phyloP scores from a whole-genome alignment of 495 filamentous ascomycete genomes.

The Pyronema domesticum region DNA sequence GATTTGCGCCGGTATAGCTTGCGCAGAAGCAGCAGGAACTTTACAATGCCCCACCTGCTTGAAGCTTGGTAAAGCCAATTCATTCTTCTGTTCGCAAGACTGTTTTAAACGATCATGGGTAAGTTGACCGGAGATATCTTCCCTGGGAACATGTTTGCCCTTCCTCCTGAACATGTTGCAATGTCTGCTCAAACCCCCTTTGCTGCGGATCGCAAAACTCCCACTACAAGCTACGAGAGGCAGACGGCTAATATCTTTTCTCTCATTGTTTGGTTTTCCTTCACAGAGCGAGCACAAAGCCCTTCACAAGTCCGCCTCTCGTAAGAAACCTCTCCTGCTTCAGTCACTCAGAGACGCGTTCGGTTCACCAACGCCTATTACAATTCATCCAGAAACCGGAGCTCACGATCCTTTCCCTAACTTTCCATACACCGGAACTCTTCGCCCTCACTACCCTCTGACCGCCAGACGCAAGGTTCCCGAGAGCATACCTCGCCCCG shows the following conservation, averaged over 20 bases:
- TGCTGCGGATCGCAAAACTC: constrained; percentile 6
- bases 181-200: not conserved
- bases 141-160: not conserved
- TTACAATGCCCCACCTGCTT: constrained; percentile 90
- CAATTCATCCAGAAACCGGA: constrained; percentile 77
- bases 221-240: constrained; percentile 4
- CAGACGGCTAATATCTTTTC: constrained; percentile 18
- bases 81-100: constrained; percentile 94
- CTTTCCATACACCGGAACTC: constrained; percentile 58
- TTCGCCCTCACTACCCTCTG: constrained; percentile 81
- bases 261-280: not conserved
- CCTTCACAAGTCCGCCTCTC: constrained; percentile 67
- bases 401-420: constrained; percentile 79
- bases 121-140: constrained; percentile 22
- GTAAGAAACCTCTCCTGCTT: constrained; percentile 29
- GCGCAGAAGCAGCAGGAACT: constrained; percentile 61
- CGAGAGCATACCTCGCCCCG: constrained; percentile 62
- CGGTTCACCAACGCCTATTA: constrained; percentile 62
- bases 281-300: constrained; percentile 65
- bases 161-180: not conserved
- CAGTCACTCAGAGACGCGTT: constrained; percentile 42
- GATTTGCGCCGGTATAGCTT: constrained; percentile 66
- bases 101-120: constrained; percentile 99
- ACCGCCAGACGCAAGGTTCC: constrained; percentile 57
- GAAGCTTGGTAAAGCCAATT: constrained; percentile 63